Conservation (phyloP, 345 rosid species). For the Hibiscus syriacus region DNA sequence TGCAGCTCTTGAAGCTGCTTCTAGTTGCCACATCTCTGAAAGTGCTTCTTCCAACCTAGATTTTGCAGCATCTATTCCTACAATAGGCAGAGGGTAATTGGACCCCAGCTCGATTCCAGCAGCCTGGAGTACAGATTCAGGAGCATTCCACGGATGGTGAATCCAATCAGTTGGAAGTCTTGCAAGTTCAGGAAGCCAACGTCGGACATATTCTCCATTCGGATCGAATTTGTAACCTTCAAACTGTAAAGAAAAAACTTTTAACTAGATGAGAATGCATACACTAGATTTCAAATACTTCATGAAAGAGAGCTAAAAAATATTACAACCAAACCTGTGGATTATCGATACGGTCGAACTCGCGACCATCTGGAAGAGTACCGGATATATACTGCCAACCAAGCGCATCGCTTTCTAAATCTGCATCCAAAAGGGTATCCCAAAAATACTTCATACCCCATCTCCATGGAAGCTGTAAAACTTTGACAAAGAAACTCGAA, state of each 20-base stretch:
- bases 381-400: conserved; percentile 99
- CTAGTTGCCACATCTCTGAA: conserved; percentile 86
- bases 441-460: conserved; percentile 99
- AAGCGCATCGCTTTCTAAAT: conserved; percentile 93
- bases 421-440: conserved; percentile 98
- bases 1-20: conserved; percentile 94
- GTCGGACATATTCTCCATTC: conserved; percentile 81
- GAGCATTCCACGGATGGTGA: conserved; percentile 98
- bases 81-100: conserved; percentile 86
- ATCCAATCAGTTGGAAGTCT: conserved; percentile 99
- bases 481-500: conserved; percentile 96
- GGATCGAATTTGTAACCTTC: conserved; percentile 96
- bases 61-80: conserved; percentile 76
- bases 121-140: conserved; percentile 84
- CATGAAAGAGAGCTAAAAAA: neutral
- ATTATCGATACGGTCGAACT: conserved; percentile 83
- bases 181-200: conserved; percentile 98
- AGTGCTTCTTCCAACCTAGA: conserved; percentile 78
- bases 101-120: conserved; percentile 98
- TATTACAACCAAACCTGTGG: conserved; percentile 50
- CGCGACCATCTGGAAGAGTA: conserved; percentile 89
- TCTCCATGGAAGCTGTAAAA: conserved; percentile 94
- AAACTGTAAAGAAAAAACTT: conserved; percentile 38
- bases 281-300: neutral
- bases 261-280: conserved; percentile 1